Percentiles rank a stretch among this genome's conserved stretches.
Conservation (phyloP, 2,329 filamentous ascomycete genomes). For the Simplicillium aogashimaense region DNA sequence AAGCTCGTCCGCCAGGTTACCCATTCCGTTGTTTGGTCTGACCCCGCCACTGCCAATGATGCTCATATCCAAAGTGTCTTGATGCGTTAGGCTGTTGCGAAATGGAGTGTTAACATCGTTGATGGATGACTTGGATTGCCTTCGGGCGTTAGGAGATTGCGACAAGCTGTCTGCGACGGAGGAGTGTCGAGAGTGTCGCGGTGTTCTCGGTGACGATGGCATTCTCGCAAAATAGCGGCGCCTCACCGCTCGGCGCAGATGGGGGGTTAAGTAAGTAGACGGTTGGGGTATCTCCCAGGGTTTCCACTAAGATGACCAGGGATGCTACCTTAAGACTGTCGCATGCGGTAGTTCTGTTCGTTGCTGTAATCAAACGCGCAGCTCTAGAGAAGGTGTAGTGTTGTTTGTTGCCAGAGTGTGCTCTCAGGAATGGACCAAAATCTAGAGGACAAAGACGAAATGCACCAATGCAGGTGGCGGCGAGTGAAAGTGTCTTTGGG, state of each 20-base stretch:
- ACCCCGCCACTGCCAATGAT: conserved; percentile 32
- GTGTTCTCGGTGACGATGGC: conserved; percentile 40
- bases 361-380: too few species aligned
- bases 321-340: too few species aligned
- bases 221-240: conserved; percentile 11
- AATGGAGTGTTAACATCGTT: conserved; percentile 40
- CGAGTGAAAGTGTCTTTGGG: too few species aligned
- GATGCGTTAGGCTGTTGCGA: conserved; percentile 36
- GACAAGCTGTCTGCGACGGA: conserved; percentile 41
- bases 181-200: conserved; percentile 48
- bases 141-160: conserved; percentile 34
- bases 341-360: too few species aligned
- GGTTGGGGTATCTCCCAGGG: too few species aligned
- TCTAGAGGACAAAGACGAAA: too few species aligned
- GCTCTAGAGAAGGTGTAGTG: too few species aligned
- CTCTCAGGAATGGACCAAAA: too few species aligned
- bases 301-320: too few species aligned
- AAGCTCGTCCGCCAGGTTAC: conserved; percentile 73
- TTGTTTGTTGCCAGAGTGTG: too few species aligned
- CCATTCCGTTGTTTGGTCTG: conserved; percentile 47
- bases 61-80: conserved; percentile 35
- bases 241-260: conserved; percentile 5
- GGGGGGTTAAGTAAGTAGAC: too few species aligned
- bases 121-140: conserved; percentile 40
- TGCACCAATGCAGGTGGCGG: too few species aligned